Percentiles rank a stretch among this genome's conserved stretches.
These are phyloP conservation scores for Stephania yunnanensis DNA, from an alignment of 164 flowering plant species.

Conservation along the genomic window DNA sequence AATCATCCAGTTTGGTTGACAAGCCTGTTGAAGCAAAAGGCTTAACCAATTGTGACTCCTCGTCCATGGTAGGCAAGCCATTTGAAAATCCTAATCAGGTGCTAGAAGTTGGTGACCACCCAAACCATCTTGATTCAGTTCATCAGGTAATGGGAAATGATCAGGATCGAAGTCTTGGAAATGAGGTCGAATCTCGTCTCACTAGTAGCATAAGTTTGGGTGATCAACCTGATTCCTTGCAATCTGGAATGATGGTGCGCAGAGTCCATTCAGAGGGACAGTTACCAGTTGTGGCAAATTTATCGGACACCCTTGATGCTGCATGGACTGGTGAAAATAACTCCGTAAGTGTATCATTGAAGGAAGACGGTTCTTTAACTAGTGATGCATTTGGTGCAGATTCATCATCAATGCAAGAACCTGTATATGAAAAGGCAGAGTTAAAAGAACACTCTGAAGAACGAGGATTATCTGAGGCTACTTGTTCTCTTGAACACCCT, in stretches of 20 bases:
- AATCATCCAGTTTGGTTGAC: conserved; percentile 25
- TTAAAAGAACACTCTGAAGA: conserved; percentile 36
- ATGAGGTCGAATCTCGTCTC: conserved; percentile 18
- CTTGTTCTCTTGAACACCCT: conserved; percentile 26
- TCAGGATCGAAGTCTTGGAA: conserved; percentile 17
- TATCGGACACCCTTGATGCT: conserved; percentile 88
- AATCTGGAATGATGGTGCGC: conserved; percentile 31
- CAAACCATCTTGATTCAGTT: conserved; percentile 15
- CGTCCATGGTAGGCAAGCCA: conserved; percentile 26
- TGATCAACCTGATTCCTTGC: conserved; percentile 31
- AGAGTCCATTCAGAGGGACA: conserved; percentile 70
- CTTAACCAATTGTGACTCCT: conserved; percentile 28
- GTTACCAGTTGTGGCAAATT: conserved; percentile 37
- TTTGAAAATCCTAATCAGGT: conserved; percentile 22
- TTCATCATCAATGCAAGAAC: conserved; percentile 20
- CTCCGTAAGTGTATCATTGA: conserved; percentile 25
- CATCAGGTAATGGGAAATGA: conserved; percentile 19
- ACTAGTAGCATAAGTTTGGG: conserved; percentile 15
- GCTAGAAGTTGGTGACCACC: conserved; percentile 15
- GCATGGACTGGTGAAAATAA: conserved; percentile 88
- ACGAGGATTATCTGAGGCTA: conserved; percentile 25
- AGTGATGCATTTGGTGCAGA: conserved; percentile 32
- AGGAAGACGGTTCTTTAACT: conserved; percentile 22
- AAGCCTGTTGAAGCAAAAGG: conserved; percentile 26
- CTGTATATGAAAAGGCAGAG: conserved; percentile 27